Evolutionary conservation across 164 flowering plant species (phyloP), one percentile per base, ranked within the genome.

Genomic region (Kingdonia uniflora): DNA sequence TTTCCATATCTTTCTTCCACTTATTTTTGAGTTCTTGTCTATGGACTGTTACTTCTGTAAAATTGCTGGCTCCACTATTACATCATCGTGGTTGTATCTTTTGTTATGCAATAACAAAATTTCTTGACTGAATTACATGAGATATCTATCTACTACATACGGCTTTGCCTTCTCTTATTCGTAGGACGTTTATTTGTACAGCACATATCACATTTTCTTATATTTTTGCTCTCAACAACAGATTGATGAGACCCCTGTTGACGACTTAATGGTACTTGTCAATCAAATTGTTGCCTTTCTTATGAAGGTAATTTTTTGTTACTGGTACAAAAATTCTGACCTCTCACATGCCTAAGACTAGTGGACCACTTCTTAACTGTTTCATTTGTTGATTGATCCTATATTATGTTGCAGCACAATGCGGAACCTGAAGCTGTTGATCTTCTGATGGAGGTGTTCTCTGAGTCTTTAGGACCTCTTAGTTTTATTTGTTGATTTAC

Each of bases 361-460:
- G 14, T 49, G 22, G 11, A 26, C 29, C n/a, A n/a, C 16, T 49
- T 14, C 4, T 22, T 24, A n/a, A n/a, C n/a, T 19, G 11, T 14
- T 22, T 52, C 25, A 22, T 20, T 25, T 57, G 11, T 1, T 54
- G 24, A 33, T 19, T 2, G 16, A 13, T 8, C 19, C 42, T 44
- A 17, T 55, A 13, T 60, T 64, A 26, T 42, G 41, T 46, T 70
- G 60, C 85, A 92, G 98, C 98, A 88, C 72, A 92, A 92, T 80
- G 96, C 98, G 21, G 98, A 92, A 65, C 91, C 95, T 38, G 98
- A 92, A 74, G 96, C 96, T 45, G 95, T 86, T 21, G 96, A 92
- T 71, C 89, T 92, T 66, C 68, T 92, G 38, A 92, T 92, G 95
- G 98, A 92, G 94, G 97, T 91, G 73, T 14, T 22, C 3, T 51